A percentile compares a stretch with the other conserved stretches of the same genome.
Conservation (phyloP, 2,329 filamentous ascomycete species). For the Endoconidiophora laricicola region DNA sequence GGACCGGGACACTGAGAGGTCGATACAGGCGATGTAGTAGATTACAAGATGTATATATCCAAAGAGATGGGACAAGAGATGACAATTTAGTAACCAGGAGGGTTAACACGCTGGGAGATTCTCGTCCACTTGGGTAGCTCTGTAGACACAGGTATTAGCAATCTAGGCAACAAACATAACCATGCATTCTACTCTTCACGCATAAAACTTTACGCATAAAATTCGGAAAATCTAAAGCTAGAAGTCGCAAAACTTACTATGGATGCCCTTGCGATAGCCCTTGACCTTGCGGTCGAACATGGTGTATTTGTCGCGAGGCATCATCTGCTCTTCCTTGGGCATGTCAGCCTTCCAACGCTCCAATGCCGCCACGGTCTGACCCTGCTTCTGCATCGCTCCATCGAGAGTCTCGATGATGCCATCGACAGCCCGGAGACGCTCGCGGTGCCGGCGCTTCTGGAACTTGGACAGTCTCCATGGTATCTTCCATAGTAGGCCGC, state of each 20-base stretch:
- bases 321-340: constrained; percentile 90
- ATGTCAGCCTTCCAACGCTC: constrained; percentile 90
- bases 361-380: constrained; percentile 57
- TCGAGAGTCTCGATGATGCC: constrained; percentile 71
- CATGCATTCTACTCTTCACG: neutral
- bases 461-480: constrained; percentile 88
- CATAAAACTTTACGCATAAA: neutral
- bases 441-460: constrained; percentile 76
- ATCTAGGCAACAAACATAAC: neutral
- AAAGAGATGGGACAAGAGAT: neutral
- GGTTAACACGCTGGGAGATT: constrained; percentile 84
- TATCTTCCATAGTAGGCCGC: constrained; percentile 88
- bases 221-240: neutral
- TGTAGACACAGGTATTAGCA: constrained; percentile 20
- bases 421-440: constrained; percentile 73
- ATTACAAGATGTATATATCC: neutral
- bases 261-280: constrained; percentile 90
- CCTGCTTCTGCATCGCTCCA: constrained; percentile 56
- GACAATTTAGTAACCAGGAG: constrained; percentile 62
- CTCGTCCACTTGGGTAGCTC: constrained; percentile 87
- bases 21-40: too few relatives aligned
- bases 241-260: constrained; percentile 50
- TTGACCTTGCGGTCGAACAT: constrained; percentile 95
- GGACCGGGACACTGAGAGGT: too few relatives aligned
- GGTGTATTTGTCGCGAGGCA: constrained; percentile 92